These are phyloP conservation scores for Telopea speciosissima DNA, from an alignment of 177 flowering plant genomes.

Conservation along the genomic window DNA sequence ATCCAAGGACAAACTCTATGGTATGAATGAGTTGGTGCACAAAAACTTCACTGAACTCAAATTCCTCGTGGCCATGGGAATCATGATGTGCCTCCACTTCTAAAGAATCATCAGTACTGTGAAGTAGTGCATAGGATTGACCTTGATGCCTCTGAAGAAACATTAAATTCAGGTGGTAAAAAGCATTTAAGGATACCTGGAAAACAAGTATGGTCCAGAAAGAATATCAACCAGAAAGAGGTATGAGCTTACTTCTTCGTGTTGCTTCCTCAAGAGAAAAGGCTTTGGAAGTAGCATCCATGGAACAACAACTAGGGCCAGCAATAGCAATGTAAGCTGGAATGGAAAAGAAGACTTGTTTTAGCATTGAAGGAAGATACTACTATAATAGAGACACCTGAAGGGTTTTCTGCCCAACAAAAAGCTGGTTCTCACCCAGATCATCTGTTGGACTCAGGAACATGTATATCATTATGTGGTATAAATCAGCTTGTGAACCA, in stretches of 20 bases:
- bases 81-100: constrained; percentile 43
- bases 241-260: constrained; percentile 43
- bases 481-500: constrained; percentile 93
- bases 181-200: background rate
- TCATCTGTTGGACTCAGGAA: constrained; percentile 96
- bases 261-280: constrained; percentile 78
- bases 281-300: constrained; percentile 99
- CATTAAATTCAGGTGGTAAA: constrained; percentile 10
- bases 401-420: constrained; percentile 57
- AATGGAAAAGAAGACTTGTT: constrained; percentile 5
- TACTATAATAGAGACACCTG: constrained; percentile 42
- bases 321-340: constrained; percentile 62
- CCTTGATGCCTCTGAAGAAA: constrained; percentile 74
- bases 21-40: constrained; percentile 98
- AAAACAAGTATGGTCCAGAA: background rate
- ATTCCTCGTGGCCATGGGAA: constrained; percentile 77
- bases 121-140: constrained; percentile 53
- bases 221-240: background rate
- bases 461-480: constrained; percentile 95
- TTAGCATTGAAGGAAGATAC: too few species aligned
- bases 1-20: constrained; percentile 94
- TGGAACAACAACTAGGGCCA: constrained; percentile 87
- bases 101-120: constrained; percentile 56
- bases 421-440: constrained; percentile 93
- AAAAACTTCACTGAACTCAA: constrained; percentile 87